phyloP scores from a whole-genome alignment of 2,329 filamentous ascomycete species.

The Metarhizium brunneum region DNA sequence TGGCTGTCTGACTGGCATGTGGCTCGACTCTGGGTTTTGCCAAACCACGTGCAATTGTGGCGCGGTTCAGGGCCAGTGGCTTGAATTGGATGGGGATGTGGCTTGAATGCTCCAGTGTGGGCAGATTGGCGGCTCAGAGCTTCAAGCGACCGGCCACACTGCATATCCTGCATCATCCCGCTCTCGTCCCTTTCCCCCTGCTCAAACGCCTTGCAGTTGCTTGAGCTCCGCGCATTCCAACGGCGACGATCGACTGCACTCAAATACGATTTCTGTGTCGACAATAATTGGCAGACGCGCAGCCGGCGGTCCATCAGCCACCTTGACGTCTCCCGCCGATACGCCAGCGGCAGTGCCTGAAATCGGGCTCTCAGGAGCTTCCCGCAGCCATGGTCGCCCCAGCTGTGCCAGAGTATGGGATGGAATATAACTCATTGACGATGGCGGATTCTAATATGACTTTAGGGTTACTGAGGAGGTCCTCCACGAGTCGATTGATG shows the following conservation, averaged over 20 bases:
- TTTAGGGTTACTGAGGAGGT: conserved; percentile 86
- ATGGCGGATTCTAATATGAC: conserved; percentile 12
- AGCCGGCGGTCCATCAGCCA: not conserved
- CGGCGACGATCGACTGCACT: not conserved
- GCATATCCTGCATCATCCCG: not conserved
- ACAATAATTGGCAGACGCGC: not conserved
- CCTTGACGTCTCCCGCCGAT: not conserved
- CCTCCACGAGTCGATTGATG: conserved; percentile 82
- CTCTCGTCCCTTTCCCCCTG: not conserved
- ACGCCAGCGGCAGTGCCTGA: not conserved
- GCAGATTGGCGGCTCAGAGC: not conserved
- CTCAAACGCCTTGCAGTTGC: not conserved
- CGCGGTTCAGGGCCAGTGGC: not conserved
- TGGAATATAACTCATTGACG: not conserved
- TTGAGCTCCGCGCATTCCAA: not conserved
- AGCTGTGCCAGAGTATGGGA: conserved; percentile 62
- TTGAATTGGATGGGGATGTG: not conserved
- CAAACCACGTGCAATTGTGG: not conserved
- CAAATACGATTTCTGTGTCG: not conserved
- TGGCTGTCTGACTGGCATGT: not conserved
- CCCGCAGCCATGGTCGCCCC: conserved; percentile 57
- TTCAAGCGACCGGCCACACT: not conserved
- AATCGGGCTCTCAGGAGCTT: conserved; percentile 4
- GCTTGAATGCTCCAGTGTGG: not conserved
- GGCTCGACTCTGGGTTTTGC: not conserved